Percentiles rank a stretch among this genome's conserved stretches.
These are phyloP conservation scores for Acer campestre DNA, from an alignment of 345 rosid genomes.

Conservation along the genomic window DNA sequence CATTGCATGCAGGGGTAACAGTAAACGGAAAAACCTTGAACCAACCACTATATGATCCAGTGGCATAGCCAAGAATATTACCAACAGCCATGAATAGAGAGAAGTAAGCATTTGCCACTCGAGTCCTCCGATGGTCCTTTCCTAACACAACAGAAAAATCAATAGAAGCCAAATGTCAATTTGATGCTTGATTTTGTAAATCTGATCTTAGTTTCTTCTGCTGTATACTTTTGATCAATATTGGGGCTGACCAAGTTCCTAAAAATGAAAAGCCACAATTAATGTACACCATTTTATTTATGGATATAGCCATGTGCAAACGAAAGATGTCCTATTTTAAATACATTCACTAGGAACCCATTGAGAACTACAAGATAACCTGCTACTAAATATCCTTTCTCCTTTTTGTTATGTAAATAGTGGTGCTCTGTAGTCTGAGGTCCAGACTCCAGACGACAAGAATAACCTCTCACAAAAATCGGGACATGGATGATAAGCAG, in stretches of 20 bases:
- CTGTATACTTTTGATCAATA: background rate
- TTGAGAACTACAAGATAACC: constrained; percentile 4
- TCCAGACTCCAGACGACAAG: background rate
- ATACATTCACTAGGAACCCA: constrained; percentile 1
- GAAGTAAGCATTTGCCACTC: constrained; percentile 96
- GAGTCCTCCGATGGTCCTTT: constrained; percentile 82
- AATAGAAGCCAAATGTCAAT: constrained; percentile 20
- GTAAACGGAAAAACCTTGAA: constrained; percentile 81
- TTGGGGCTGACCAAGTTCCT: background rate
- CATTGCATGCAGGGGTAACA: constrained; percentile 67
- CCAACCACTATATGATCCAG: constrained; percentile 92
- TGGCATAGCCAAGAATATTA: constrained; percentile 89
- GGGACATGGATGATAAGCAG: background rate
- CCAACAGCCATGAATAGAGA: constrained; percentile 94
- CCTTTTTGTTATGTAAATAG: background rate
- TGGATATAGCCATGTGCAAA: background rate
- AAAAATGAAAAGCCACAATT: background rate
- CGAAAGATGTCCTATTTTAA: background rate
- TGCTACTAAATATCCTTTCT: background rate
- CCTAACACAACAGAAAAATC: constrained; percentile 49
- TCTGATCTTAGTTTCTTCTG: background rate
- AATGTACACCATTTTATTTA: background rate
- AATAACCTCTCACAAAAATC: background rate
- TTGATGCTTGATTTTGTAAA: constrained; percentile 1
- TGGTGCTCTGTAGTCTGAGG: background rate